A percentile compares a stretch with the other conserved stretches of the same genome.
Evolutionary conservation across 1,284 basidiomycete genomes (phyloP).

Genomic region (Fomitopsis betulina): DNA sequence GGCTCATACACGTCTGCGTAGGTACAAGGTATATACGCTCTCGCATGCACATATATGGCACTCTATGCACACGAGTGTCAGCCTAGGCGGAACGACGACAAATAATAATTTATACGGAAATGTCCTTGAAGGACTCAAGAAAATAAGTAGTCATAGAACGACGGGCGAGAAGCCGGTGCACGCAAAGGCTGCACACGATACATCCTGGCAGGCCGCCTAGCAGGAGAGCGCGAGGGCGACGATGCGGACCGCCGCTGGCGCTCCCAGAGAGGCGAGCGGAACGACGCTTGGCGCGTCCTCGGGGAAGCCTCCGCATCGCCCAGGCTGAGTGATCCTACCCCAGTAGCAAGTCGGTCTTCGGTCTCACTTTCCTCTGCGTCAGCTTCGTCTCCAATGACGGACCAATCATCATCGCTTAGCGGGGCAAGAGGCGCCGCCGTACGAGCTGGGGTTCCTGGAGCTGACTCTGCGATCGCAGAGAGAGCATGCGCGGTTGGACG

Average conservation of each 20-base stretch:
- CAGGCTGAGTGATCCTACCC: constrained; percentile 17
- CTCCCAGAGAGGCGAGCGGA: constrained; percentile 26
- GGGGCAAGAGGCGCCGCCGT: background rate
- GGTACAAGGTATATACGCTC: background rate
- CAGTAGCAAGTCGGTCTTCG: constrained; percentile 11
- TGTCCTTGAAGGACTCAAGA: constrained; percentile 19
- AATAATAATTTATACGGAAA: background rate
- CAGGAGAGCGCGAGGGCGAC: constrained; percentile 39
- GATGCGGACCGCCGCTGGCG: constrained; percentile 28
- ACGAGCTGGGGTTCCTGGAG: constrained; percentile 14
- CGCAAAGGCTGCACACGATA: constrained; percentile 13
- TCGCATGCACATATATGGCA: background rate
- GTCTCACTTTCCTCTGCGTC: constrained; percentile 23
- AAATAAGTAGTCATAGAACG: constrained; percentile 41
- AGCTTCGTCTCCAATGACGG: constrained; percentile 23
- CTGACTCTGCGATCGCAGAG: constrained; percentile 25
- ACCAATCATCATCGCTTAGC: constrained; percentile 23
- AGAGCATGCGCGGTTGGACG: constrained; percentile 28
- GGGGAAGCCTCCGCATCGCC: constrained; percentile 14
- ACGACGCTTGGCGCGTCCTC: constrained; percentile 23
- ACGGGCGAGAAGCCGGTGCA: constrained; percentile 10
- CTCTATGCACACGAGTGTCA: background rate
- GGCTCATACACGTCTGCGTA: background rate
- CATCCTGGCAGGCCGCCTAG: constrained; percentile 20
- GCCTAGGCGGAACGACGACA: background rate